phyloP scores from a whole-genome alignment of 257 asterid species.

The Voacanga thouarsii region DNA sequence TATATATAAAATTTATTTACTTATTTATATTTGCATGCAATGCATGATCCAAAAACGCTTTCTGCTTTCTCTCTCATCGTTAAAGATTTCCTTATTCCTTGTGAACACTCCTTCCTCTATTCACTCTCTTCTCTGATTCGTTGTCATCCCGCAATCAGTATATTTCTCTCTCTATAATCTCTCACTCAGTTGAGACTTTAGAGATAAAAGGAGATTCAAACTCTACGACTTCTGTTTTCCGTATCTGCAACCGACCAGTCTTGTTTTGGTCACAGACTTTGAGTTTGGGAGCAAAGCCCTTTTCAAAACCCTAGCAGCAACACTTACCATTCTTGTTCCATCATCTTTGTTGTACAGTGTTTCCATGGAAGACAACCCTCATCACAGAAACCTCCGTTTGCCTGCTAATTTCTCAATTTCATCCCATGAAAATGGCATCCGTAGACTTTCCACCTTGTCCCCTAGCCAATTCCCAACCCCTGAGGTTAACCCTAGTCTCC shows the following conservation, averaged over 20 bases:
- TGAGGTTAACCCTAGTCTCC: conserved; percentile 7
- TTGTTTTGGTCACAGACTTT: not conserved
- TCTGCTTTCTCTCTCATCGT: not conserved
- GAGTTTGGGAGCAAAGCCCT: not conserved
- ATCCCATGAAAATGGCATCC: not conserved
- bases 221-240: not conserved
- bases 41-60: not conserved
- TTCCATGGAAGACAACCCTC: conserved; percentile 4
- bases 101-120: not conserved
- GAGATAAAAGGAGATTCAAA: not conserved
- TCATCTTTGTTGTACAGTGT: not conserved
- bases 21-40: not conserved
- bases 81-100: not conserved
- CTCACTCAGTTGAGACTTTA: not conserved
- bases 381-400: not conserved
- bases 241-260: not conserved
- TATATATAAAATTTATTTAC: too few relatives aligned
- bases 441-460: not conserved
- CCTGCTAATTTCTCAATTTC: not conserved
- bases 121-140: not conserved
- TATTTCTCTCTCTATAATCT: not conserved
- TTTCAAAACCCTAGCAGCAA: not conserved
- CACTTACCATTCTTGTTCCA: not conserved
- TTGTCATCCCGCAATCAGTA: not conserved
- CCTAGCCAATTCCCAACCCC: not conserved